A percentile compares a stretch with the other conserved stretches of the same genome.
Evolutionary conservation across 108 stramenopile species (phyloP).

Genomic region (Asterionellopsis glacialis): DNA sequence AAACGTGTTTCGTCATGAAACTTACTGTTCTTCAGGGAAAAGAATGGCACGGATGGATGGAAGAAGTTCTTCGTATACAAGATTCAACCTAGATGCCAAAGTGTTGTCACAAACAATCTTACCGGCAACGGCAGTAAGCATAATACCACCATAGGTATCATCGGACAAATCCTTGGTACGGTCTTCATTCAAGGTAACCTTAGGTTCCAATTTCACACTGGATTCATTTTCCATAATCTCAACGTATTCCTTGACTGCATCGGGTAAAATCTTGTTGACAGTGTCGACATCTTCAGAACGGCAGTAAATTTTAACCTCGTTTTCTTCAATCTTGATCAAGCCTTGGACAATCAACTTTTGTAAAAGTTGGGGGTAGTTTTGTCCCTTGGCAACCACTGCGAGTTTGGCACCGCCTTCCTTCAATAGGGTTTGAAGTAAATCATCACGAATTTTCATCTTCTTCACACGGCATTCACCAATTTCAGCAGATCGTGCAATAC

Average conservation of each 20-base stretch:
- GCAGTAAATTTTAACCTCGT: slow-evolving; percentile 82
- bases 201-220: slow-evolving; percentile 75
- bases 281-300: slow-evolving; percentile 84
- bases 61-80: slow-evolving; percentile 93
- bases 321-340: slow-evolving; percentile 99
- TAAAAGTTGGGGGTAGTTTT: slow-evolving; percentile 90
- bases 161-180: slow-evolving; percentile 66
- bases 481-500: slow-evolving; percentile 90
- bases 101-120: slow-evolving; percentile 98
- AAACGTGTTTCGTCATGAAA: background rate
- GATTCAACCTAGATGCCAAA: slow-evolving; percentile 81
- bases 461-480: slow-evolving; percentile 94
- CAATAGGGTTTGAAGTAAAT: slow-evolving; percentile 77
- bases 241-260: slow-evolving; percentile 86
- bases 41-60: slow-evolving; percentile 91
- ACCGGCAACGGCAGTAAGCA: slow-evolving; percentile 83
- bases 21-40: slow-evolving; percentile 71
- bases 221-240: slow-evolving; percentile 91
- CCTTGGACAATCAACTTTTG: slow-evolving; percentile 97
- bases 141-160: slow-evolving; percentile 85
- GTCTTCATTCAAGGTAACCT: slow-evolving; percentile 76
- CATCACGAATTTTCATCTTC: slow-evolving; percentile 97
- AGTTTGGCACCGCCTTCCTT: slow-evolving; percentile 71
- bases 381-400: slow-evolving; percentile 73
- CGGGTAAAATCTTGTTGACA: slow-evolving; percentile 70